Evolutionary conservation across 1,284 basidiomycete genomes (phyloP).

Genomic region (Tilletia caries): DNA sequence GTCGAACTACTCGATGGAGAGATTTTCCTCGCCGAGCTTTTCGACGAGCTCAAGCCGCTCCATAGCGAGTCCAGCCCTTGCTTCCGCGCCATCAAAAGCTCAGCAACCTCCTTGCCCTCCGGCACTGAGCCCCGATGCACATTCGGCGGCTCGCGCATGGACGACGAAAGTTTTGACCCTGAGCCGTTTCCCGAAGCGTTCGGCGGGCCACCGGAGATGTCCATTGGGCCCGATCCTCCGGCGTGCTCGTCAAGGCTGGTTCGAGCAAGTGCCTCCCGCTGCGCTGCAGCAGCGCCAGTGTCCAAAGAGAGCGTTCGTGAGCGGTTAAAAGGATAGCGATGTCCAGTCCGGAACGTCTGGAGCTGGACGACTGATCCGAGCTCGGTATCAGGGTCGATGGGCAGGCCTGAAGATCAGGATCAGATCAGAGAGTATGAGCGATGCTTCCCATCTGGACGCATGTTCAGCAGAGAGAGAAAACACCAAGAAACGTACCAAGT

Average conservation of each 20-base stretch:
- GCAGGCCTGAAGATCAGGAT: constrained; percentile 28
- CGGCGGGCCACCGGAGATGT: neutral
- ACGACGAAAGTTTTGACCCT: no score
- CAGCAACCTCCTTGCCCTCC: constrained; percentile 2
- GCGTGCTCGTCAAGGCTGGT: neutral
- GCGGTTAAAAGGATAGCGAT: constrained; percentile 1
- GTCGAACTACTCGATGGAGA: no score
- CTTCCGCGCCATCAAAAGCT: neutral
- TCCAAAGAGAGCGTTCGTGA: constrained; percentile 3
- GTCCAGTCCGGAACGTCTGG: constrained; percentile 38
- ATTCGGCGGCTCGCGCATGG: constrained; percentile 7
- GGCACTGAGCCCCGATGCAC: constrained; percentile 8
- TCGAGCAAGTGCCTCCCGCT: neutral
- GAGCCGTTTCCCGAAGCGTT: no score
- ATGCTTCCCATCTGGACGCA: neutral
- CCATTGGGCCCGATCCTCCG: neutral
- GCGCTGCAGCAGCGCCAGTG: constrained; percentile 3
- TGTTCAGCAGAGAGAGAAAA: neutral
- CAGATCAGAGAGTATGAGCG: neutral
- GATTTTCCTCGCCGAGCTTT: no score
- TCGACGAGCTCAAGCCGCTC: no score
- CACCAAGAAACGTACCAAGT: neutral
- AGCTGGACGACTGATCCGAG: constrained; percentile 47
- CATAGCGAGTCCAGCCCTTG: no score
- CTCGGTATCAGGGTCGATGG: constrained; percentile 50